A percentile compares a stretch with the other conserved stretches of the same genome.
Conservation (phyloP, 2,329 filamentous ascomycete species). For the Aspergillus glaucus region DNA sequence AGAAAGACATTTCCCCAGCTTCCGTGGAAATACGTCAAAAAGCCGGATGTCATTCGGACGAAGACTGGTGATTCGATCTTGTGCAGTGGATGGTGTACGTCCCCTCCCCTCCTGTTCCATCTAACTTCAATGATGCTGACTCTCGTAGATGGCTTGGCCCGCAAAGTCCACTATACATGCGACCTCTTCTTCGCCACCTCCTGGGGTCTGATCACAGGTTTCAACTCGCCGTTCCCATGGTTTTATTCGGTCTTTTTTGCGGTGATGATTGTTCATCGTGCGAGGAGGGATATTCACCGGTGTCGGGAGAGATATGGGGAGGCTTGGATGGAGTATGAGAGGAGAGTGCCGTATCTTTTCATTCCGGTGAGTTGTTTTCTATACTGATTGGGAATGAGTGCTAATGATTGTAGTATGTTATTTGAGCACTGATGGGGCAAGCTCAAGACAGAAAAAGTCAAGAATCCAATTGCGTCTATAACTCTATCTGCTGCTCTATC, state of each 20-base stretch:
- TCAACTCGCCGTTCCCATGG: conserved; percentile 76
- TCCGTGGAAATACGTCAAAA: conserved; percentile 73
- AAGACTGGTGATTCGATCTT: conserved; percentile 68
- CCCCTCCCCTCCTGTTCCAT: neutral
- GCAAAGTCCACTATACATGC: conserved; percentile 75
- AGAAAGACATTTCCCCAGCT: conserved; percentile 81
- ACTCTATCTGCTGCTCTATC: too few relatives aligned
- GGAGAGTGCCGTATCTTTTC: conserved; percentile 72
- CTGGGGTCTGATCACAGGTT: conserved; percentile 75
- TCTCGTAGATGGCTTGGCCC: conserved; percentile 55
- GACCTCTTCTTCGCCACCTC: conserved; percentile 69
- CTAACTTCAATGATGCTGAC: neutral
- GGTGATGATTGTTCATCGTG: conserved; percentile 72
- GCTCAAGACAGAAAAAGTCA: too few relatives aligned
- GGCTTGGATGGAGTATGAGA: conserved; percentile 74
- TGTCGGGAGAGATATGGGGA: conserved; percentile 73
- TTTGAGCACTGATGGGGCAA: neutral
- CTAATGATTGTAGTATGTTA: neutral
- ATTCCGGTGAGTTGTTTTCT: conserved; percentile 52
- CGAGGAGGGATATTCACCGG: conserved; percentile 64
- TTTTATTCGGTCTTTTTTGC: conserved; percentile 79
- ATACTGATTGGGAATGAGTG: neutral
- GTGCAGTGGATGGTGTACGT: conserved; percentile 73
- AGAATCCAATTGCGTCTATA: too few relatives aligned
- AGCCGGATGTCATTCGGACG: conserved; percentile 69